Evolutionary conservation across 169 alveolate genomes (phyloP).

Genomic region (Cryptosporidium xiaoi): DNA sequence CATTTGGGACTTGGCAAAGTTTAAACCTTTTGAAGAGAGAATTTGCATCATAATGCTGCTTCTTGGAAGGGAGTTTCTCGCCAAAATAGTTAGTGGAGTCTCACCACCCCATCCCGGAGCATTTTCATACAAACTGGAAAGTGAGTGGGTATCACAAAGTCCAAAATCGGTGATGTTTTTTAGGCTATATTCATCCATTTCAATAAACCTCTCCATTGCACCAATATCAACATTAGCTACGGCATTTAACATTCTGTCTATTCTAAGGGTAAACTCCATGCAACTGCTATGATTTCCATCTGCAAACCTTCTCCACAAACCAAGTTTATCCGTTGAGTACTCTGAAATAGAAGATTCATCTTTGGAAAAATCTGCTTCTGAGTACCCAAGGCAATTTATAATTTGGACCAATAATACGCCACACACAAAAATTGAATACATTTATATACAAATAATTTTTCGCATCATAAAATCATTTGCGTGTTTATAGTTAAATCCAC

Average conservation of each 20-base stretch:
- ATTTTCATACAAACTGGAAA: constrained; percentile 62
- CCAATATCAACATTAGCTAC: constrained; percentile 65
- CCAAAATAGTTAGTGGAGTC: constrained; percentile 60
- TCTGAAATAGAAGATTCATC: constrained; percentile 9
- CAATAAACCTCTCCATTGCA: constrained; percentile 61
- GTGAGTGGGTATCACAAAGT: background rate
- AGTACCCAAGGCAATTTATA: constrained; percentile 11
- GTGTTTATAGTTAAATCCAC: too few relatives aligned
- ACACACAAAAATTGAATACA: background rate
- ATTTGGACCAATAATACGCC: background rate
- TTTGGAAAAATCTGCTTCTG: background rate
- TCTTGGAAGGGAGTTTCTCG: constrained; percentile 51
- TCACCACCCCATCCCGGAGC: constrained; percentile 76
- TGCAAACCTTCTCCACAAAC: constrained; percentile 52
- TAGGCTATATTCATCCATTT: constrained; percentile 51
- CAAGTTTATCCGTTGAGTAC: constrained; percentile 19
- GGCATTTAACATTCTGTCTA: constrained; percentile 71
- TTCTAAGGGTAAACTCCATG: constrained; percentile 52
- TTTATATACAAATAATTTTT: background rate
- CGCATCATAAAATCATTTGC: background rate
- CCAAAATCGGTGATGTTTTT: constrained; percentile 2
- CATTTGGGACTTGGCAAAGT: constrained; percentile 59
- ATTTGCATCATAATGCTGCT: constrained; percentile 69
- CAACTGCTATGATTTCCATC: constrained; percentile 26
- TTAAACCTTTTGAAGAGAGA: constrained; percentile 55